These are phyloP conservation scores for Jatropha podagrica DNA, from an alignment of 441 rosid species.

Conservation along the genomic window DNA sequence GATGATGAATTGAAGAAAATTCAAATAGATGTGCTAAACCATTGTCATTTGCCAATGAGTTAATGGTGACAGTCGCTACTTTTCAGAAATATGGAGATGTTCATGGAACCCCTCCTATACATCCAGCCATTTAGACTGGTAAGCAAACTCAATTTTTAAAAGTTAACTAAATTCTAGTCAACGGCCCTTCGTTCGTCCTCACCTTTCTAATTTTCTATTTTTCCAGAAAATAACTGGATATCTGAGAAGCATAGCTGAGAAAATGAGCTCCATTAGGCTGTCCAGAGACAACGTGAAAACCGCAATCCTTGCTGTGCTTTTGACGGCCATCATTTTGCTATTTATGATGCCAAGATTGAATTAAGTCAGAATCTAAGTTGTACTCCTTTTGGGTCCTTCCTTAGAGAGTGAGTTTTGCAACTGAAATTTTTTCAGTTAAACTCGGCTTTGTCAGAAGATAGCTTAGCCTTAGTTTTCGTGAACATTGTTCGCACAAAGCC, in stretches of 20 bases:
- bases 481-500: no score
- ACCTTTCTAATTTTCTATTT: background rate
- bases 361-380: background rate
- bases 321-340: constrained; percentile 29
- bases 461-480: no score
- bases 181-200: background rate
- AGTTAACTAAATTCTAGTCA: background rate
- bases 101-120: constrained; percentile 66
- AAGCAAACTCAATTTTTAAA: constrained; percentile 3
- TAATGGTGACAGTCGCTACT: no score
- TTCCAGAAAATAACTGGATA: constrained; percentile 38
- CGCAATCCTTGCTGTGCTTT: constrained; percentile 27
- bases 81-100: constrained; percentile 76
- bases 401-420: no score
- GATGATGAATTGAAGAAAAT: no score
- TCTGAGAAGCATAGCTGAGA: constrained; percentile 28
- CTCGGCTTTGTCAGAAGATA: no score
- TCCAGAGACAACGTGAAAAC: constrained; percentile 25
- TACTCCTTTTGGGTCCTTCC: background rate
- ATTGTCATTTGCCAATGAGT: no score
- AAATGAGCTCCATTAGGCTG: constrained; percentile 29
- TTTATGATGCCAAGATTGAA: constrained; percentile 31
- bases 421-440: no score
- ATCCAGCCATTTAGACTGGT: constrained; percentile 58
- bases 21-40: no score